Conservation (phyloP, 306 rosid species). For the Cucurbita pepo region DNA sequence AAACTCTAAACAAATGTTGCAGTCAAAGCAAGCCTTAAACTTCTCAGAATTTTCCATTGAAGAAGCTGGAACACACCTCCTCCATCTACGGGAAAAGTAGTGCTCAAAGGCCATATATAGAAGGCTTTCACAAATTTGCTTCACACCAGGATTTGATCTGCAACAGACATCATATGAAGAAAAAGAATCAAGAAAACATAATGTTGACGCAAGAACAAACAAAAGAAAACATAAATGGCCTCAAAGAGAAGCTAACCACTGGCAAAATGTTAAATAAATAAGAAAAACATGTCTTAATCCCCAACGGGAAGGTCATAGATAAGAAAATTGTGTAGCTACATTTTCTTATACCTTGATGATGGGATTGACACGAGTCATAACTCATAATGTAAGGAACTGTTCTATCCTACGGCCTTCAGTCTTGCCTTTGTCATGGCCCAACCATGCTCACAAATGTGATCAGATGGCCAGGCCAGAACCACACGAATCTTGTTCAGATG, state of each 20-base stretch:
- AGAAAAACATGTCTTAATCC: background rate
- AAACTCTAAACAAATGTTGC: constrained; percentile 81
- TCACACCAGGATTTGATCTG: background rate
- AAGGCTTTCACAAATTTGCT: background rate
- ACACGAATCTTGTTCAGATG: background rate
- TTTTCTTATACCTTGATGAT: background rate
- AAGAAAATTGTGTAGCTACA: background rate
- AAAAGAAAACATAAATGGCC: background rate
- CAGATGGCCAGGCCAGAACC: background rate
- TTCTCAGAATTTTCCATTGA: constrained; percentile 25
- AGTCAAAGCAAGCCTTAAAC: constrained; percentile 41
- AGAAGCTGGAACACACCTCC: constrained; percentile 26
- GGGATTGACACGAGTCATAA: too few relatives aligned
- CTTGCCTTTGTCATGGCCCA: background rate
- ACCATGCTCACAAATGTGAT: background rate
- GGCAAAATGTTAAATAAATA: background rate
- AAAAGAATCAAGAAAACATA: background rate
- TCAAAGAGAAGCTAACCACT: background rate
- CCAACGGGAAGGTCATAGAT: background rate
- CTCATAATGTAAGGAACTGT: background rate
- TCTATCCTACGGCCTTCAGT: background rate
- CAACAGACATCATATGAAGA: background rate
- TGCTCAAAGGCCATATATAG: constrained; percentile 44
- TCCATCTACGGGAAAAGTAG: constrained; percentile 38
- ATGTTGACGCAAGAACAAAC: background rate